These are phyloP conservation scores for Trichoderma sp. DNA, from an alignment of 2,329 filamentous ascomycete genomes.

Conservation along the genomic window DNA sequence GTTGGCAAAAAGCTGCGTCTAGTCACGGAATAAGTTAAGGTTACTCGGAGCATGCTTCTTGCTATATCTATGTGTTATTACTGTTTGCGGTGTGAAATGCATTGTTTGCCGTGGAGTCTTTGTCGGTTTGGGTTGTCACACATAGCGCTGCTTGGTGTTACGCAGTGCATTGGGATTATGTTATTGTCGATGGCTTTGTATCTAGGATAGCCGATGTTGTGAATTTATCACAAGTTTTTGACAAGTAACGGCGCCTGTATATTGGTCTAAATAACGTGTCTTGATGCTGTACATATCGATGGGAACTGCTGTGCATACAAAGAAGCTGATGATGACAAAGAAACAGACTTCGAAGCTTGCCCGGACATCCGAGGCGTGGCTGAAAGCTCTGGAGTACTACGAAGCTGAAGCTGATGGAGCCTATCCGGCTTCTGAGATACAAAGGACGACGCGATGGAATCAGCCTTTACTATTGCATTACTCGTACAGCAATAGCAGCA, in stretches of 20 bases:
- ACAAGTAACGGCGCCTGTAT: neutral
- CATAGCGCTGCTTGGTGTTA: conserved; percentile 2
- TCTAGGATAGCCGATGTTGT: neutral
- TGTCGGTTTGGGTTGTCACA: neutral
- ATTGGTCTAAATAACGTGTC: neutral
- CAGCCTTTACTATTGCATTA: neutral
- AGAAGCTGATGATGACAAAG: neutral
- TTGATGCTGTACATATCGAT: too few species aligned
- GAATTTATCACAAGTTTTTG: neutral
- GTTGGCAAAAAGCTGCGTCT: conserved; percentile 69
- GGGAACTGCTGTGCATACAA: neutral
- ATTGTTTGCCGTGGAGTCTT: neutral
- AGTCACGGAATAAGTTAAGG: conserved; percentile 23
- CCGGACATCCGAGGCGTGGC: neutral
- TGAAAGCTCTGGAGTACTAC: neutral
- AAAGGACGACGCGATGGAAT: neutral
- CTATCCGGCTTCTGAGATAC: neutral
- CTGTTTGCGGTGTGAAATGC: neutral
- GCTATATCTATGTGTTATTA: neutral
- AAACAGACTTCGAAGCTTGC: neutral
- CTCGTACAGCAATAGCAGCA: neutral
- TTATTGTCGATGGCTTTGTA: neutral
- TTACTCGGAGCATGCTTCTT: neutral
- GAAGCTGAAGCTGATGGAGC: neutral
- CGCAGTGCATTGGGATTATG: neutral